A percentile compares a stretch with the other conserved stretches of the same genome.
phyloP scores from a whole-genome alignment of 2,329 filamentous ascomycete genomes.

The Botrytis porri region DNA sequence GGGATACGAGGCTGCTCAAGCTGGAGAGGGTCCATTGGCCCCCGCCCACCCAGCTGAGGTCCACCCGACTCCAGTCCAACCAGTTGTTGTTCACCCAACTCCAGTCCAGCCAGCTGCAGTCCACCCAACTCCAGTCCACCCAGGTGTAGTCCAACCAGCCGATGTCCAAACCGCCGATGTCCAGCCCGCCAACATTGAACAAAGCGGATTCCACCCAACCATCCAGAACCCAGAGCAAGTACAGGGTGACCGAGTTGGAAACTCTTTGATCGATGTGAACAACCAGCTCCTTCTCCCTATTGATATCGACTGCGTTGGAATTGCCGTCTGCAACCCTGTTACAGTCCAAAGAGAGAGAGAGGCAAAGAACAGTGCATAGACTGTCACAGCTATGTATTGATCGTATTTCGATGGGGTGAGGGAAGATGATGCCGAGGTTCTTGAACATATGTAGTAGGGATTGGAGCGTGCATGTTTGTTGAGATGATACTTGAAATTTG shows the following conservation, averaged over 20 bases:
- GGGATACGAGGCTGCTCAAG: background rate
- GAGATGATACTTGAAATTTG: background rate
- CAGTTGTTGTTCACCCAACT: background rate
- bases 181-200: background rate
- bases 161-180: background rate
- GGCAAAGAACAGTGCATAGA: background rate
- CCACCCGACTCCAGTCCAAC: background rate
- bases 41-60: background rate
- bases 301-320: background rate
- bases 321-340: constrained; percentile 3
- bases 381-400: background rate
- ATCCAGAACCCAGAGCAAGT: background rate
- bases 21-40: background rate
- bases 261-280: background rate
- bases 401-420: background rate
- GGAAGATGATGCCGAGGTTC: background rate
- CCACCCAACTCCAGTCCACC: background rate
- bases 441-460: background rate
- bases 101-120: background rate
- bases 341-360: background rate
- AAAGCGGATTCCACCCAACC: background rate
- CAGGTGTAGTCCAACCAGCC: background rate
- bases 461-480: background rate
- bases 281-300: background rate
- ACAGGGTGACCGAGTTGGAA: background rate